phyloP scores from a whole-genome alignment of 1,284 basidiomycete species.

The Gymnopus androsaceus region DNA sequence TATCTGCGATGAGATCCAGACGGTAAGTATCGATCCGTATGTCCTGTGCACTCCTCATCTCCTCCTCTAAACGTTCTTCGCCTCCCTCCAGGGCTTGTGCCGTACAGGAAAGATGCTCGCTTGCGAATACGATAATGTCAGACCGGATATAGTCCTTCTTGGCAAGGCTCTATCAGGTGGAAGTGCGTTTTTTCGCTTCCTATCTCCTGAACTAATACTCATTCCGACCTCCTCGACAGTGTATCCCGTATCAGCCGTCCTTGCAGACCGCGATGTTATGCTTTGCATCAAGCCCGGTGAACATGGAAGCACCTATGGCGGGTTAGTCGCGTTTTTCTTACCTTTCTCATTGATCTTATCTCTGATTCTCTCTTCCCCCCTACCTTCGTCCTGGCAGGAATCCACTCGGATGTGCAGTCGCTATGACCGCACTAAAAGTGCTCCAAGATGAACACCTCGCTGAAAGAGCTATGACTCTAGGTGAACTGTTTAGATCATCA shows the following conservation, averaged over 20 bases:
- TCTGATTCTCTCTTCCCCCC: background rate
- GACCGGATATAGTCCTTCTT: constrained; percentile 91
- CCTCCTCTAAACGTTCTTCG: background rate
- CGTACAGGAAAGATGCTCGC: constrained; percentile 88
- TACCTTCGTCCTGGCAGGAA: constrained; percentile 54
- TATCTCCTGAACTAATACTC: background rate
- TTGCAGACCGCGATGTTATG: constrained; percentile 91
- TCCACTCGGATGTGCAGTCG: constrained; percentile 93
- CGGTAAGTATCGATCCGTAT: too few species aligned
- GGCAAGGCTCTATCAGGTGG: constrained; percentile 97
- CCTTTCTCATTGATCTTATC: background rate
- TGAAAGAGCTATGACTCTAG: constrained; percentile 77
- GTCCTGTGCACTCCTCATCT: constrained; percentile 18
- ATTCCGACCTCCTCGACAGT: constrained; percentile 46
- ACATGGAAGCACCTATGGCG: constrained; percentile 96
- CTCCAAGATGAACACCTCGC: constrained; percentile 85
- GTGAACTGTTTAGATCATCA: constrained; percentile 77
- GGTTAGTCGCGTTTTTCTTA: constrained; percentile 46
- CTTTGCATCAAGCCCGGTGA: constrained; percentile 95
- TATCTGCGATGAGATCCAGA: constrained; percentile 98
- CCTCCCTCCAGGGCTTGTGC: constrained; percentile 64
- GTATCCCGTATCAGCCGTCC: constrained; percentile 94
- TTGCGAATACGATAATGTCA: constrained; percentile 85
- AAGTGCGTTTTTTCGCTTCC: constrained; percentile 45
- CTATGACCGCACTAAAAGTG: constrained; percentile 88